Percentiles rank a stretch among this genome's conserved stretches.
Evolutionary conservation across 2,329 filamentous ascomycete genomes (phyloP).

Genomic region (Neocatenulostroma microsporum): DNA sequence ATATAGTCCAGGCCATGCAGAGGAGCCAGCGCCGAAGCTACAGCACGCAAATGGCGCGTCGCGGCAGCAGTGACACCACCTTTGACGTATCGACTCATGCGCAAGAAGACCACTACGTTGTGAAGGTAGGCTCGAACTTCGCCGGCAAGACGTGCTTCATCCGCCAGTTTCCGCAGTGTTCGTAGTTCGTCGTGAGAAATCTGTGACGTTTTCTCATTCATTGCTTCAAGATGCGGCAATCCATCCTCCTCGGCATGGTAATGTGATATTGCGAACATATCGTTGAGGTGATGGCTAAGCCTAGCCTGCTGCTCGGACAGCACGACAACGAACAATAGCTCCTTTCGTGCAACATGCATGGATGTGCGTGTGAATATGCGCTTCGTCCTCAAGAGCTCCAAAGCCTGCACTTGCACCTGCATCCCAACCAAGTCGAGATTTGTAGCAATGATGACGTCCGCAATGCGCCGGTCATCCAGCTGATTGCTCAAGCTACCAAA

Average conservation of each 20-base stretch:
- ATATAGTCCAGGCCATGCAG: constrained; percentile 74
- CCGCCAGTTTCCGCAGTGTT: constrained; percentile 51
- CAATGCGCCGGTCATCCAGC: constrained; percentile 52
- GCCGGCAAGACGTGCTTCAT: constrained; percentile 57
- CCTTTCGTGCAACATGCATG: constrained; percentile 64
- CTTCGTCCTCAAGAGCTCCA: constrained; percentile 69
- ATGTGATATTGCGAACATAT: constrained; percentile 82
- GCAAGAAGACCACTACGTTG: constrained; percentile 79
- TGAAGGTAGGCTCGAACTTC: constrained; percentile 78
- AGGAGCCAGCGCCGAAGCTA: constrained; percentile 60
- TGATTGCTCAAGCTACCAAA: constrained; percentile 18
- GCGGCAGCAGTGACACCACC: constrained; percentile 70
- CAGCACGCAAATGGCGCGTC: constrained; percentile 61
- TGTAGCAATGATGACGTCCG: constrained; percentile 74
- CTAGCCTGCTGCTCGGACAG: constrained; percentile 29
- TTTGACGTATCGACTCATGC: constrained; percentile 76
- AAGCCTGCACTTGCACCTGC: constrained; percentile 71
- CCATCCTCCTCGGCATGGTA: constrained; percentile 67
- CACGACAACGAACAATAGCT: constrained; percentile 75
- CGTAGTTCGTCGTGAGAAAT: constrained; percentile 47
- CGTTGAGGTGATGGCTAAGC: constrained; percentile 51
- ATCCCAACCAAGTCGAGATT: constrained; percentile 67
- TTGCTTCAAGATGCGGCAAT: constrained; percentile 61
- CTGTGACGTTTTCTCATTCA: constrained; percentile 16
- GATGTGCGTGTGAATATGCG: constrained; percentile 69